phyloP scores from a whole-genome alignment of 768 basidiomycete species.

The Boletus vermiculosoides region DNA sequence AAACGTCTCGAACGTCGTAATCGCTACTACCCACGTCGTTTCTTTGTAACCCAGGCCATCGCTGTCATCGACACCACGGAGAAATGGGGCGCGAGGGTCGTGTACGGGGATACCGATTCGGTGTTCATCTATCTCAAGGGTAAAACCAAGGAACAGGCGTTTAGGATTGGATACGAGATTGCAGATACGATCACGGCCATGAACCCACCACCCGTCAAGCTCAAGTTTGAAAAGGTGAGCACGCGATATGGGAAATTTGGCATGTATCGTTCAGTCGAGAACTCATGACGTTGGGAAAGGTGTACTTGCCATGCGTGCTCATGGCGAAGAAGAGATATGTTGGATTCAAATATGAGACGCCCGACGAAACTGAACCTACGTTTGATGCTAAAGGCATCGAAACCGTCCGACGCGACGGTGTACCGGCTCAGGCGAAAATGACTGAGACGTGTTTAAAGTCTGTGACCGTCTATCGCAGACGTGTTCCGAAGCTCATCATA shows the following conservation, averaged over 20 bases:
- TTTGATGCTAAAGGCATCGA: constrained; percentile 99
- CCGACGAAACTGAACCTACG: constrained; percentile 70
- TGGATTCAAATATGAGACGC: constrained; percentile 87
- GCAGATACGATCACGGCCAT: constrained; percentile 79
- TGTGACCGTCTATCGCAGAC: constrained; percentile 12
- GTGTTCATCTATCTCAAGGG: constrained; percentile 90
- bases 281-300: constrained; percentile 44
- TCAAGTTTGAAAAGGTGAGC: constrained; percentile 94
- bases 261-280: too few relatives aligned
- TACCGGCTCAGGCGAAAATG: constrained; percentile 91
- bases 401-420: constrained; percentile 90
- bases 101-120: constrained; percentile 98
- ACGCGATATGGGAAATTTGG: background rate
- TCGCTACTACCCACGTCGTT: background rate
- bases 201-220: constrained; percentile 89
- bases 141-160: constrained; percentile 90
- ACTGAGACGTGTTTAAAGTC: constrained; percentile 87
- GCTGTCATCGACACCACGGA: constrained; percentile 67
- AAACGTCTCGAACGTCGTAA: background rate
- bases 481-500: background rate
- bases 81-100: constrained; percentile 90
- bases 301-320: constrained; percentile 92
- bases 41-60: constrained; percentile 60
- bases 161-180: constrained; percentile 90
- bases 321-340: constrained; percentile 99